Evolutionary conservation across 305 asterid species (phyloP).

Genomic region (Fraxinus latifolia): DNA sequence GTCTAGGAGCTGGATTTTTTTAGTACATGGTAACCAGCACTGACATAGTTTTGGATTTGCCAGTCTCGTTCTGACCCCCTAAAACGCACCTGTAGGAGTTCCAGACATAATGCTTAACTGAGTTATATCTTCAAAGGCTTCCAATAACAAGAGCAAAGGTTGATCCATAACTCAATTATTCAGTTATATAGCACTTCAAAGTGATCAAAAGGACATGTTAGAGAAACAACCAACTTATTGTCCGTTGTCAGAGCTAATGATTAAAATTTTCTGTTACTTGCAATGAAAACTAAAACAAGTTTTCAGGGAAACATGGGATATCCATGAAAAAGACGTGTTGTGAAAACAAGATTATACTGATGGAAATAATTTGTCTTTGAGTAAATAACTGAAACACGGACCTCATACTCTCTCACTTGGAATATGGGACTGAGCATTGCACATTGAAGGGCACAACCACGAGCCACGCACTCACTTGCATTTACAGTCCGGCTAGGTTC

Average conservation of each 20-base stretch:
- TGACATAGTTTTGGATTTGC: slow-evolving; percentile 5
- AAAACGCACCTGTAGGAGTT: neutral
- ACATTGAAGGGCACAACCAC: slow-evolving; percentile 92
- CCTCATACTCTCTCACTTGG: slow-evolving; percentile 87
- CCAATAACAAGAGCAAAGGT: neutral
- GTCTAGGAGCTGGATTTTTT: neutral
- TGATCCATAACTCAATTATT: neutral
- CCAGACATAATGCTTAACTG: neutral
- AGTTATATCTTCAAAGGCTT: slow-evolving; percentile 10
- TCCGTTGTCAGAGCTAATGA: neutral
- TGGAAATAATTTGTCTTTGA: neutral
- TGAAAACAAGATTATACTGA: neutral
- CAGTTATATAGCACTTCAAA: neutral
- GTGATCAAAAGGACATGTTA: neutral
- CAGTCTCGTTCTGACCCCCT: neutral
- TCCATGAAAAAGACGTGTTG: neutral
- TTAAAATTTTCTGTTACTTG: slow-evolving; percentile 15
- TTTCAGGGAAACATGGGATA: slow-evolving; percentile 9
- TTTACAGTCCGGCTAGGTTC: slow-evolving; percentile 80
- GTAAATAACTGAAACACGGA: slow-evolving; percentile 34
- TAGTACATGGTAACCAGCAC: slow-evolving; percentile 8
- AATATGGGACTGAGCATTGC: slow-evolving; percentile 91
- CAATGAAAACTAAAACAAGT: slow-evolving; percentile 15
- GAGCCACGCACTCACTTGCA: slow-evolving; percentile 97
- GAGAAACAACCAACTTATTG: neutral